Conservation (phyloP, 768 basidiomycete genomes). For the Podaxis mareebaensis region DNA sequence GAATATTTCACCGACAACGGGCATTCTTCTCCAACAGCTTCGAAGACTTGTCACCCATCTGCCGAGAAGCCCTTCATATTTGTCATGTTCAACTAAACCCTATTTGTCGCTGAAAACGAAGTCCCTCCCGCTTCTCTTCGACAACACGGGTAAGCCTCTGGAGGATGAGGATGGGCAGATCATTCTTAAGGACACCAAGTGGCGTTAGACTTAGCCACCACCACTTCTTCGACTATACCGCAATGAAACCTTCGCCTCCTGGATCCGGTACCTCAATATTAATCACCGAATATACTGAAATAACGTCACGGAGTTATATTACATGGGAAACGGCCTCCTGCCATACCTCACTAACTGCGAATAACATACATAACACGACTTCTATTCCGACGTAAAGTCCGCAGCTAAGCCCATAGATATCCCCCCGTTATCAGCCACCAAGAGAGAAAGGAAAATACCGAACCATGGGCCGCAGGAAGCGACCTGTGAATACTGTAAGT, state of each 20-base stretch:
- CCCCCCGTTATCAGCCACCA: neutral
- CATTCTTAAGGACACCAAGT: neutral
- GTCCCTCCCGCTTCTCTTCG: neutral
- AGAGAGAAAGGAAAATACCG: neutral
- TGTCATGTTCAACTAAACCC: neutral
- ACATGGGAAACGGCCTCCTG: neutral
- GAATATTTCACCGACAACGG: neutral
- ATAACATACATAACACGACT: neutral
- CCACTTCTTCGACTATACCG: neutral
- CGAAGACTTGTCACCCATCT: neutral
- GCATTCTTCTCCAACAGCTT: neutral
- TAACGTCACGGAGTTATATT: neutral
- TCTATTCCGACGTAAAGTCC: constrained; percentile 8
- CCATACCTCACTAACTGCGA: neutral
- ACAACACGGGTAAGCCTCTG: neutral
- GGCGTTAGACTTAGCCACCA: constrained; percentile 12
- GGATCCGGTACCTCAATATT: constrained; percentile 2
- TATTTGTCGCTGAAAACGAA: neutral
- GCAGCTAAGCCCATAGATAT: neutral
- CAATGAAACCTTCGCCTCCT: neutral
- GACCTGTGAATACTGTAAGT: neutral
- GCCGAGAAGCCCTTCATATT: neutral
- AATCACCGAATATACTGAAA: neutral
- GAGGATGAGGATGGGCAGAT: constrained; percentile 3
- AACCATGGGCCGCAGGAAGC: neutral